Percentiles rank a stretch among this genome's conserved stretches.
phyloP scores from a whole-genome alignment of 169 alveolate species.

The Cyclospora cayetanensis region DNA sequence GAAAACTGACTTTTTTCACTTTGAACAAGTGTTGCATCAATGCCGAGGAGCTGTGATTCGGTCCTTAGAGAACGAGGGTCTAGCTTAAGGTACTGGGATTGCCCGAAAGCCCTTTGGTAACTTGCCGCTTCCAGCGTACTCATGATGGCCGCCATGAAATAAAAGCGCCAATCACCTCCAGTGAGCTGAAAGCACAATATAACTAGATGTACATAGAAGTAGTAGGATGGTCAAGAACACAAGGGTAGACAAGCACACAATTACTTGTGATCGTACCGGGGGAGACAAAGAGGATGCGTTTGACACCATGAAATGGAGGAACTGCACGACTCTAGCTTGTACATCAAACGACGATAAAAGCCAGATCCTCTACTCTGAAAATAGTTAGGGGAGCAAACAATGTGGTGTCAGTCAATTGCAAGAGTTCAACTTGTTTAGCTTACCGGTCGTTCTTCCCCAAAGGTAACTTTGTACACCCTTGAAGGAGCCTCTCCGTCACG shows the following conservation, averaged over 20 bases:
- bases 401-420: background rate
- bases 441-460: constrained; percentile 46
- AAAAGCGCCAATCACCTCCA: constrained; percentile 49
- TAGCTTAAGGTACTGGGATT: constrained; percentile 30
- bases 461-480: constrained; percentile 37
- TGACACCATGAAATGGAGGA: too few relatives aligned
- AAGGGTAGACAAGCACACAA: too few relatives aligned
- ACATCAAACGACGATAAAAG: too few relatives aligned
- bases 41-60: constrained; percentile 23
- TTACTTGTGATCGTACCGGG: too few relatives aligned
- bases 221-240: too few relatives aligned
- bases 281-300: too few relatives aligned
- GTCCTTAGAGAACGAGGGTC: constrained; percentile 51
- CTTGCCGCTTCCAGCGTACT: constrained; percentile 59
- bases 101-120: constrained; percentile 54
- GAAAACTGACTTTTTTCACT: constrained; percentile 23
- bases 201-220: too few relatives aligned
- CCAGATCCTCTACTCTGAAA: too few relatives aligned
- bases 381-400: background rate
- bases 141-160: constrained; percentile 61
- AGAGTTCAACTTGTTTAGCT: background rate
- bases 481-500: constrained; percentile 52
- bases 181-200: constrained; percentile 43
- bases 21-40: constrained; percentile 56
- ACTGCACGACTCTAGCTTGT: too few relatives aligned